Base-by-base conservation (phyloP, 2,329 filamentous ascomycete genomes). In the Sporothrix mexicana region DNA sequence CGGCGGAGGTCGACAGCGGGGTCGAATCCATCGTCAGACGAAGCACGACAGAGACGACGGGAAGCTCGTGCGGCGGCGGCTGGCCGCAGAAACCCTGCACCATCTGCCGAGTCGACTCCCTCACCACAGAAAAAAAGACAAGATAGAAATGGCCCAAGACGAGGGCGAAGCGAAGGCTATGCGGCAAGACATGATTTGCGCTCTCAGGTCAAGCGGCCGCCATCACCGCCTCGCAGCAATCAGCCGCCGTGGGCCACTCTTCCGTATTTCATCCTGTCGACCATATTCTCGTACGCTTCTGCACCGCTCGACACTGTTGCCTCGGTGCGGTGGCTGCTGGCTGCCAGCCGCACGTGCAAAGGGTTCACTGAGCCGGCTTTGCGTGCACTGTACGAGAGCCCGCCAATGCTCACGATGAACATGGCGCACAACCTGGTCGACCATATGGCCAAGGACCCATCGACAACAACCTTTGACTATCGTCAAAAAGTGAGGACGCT, bases 351-450 rank as follows among this genome's bases (percentile, higher is more conserved):
- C 1, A 82, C 89, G 17, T 95, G 91, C 76, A 87, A 85, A 69
- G 80, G 85, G 2, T 93, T 95, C 73, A 83, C 88, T 0, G 93
- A 94, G 77, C 91, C 93, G 5, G 92, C 92, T 1, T 81, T 96
- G 69, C 90, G 90, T 5, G 91, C 88, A 1, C 84, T 97, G 5
- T 96, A 96, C 79, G 85, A 87, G 64, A 88, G 85, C 5, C 93
- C 93, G 9, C 90, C 90, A 1, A 83, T 96, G 61, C 85, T 87
- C 73, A 81, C 78, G 49, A 77, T 82, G 71, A 77, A 80, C 72
- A 86, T 84, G 79, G 81, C 83, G 55, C 83, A 82, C 75, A 80
- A 81, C n/a, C 81, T 88, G 2, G 80, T 82, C 49, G 77, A 84
- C 36, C 82, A 91, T 49, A 84, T 96, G 9, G 85, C 87, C n/a